Conservation (phyloP, 352 stramenopile species). For the Halophytophthora polymorphica region DNA sequence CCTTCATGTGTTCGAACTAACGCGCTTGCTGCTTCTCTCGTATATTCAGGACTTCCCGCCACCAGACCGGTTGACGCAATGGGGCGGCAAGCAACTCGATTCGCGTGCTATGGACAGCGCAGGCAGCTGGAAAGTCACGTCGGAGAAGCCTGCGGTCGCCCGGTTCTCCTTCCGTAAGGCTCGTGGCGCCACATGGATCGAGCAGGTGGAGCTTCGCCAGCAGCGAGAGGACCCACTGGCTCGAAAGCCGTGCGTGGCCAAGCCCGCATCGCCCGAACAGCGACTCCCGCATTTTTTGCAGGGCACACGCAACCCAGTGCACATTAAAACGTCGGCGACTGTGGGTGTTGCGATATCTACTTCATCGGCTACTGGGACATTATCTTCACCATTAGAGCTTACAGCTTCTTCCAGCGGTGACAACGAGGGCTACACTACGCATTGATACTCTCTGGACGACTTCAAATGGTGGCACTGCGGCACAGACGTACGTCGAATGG, state of each 20-base stretch:
- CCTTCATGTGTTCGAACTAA: not conserved
- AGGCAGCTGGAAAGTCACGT: constrained; percentile 60
- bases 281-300: constrained; percentile 51
- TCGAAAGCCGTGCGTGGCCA: constrained; percentile 6
- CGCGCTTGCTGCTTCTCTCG: not conserved
- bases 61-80: constrained; percentile 43
- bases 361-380: not conserved
- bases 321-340: constrained; percentile 18
- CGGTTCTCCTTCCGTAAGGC: constrained; percentile 59
- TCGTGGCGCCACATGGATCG: constrained; percentile 57
- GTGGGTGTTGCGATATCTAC: not conserved
- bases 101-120: constrained; percentile 47
- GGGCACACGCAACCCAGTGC: constrained; percentile 36
- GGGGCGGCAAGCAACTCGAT: constrained; percentile 34
- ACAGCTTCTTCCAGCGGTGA: not conserved
- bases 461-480: too few relatives aligned
- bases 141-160: constrained; percentile 53
- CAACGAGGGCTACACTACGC: too few relatives aligned
- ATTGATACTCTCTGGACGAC: too few relatives aligned
- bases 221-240: constrained; percentile 36
- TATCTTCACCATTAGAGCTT: not conserved
- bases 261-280: constrained; percentile 20
- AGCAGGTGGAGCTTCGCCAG: constrained; percentile 57
- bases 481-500: too few relatives aligned
- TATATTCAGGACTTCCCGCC: constrained; percentile 12